phyloP scores from a whole-genome alignment of 768 basidiomycete genomes.

The Boletus patriciae region DNA sequence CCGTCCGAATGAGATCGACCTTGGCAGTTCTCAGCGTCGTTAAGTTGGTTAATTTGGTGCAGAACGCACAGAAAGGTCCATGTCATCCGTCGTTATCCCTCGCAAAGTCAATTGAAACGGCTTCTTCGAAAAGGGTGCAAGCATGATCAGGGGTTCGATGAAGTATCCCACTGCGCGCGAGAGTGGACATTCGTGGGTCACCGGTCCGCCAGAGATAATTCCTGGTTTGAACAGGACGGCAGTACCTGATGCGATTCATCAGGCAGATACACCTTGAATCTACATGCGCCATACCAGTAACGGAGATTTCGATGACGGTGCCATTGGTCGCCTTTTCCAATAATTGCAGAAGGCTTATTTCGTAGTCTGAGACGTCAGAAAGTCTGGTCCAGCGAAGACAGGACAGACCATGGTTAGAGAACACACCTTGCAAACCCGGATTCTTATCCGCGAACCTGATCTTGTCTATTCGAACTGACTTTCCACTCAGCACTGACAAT shows the following conservation, averaged over 20 bases:
- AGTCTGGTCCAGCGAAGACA: background rate
- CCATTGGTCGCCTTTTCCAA: constrained; percentile 94
- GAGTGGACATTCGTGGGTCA: constrained; percentile 85
- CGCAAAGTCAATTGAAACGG: constrained; percentile 76
- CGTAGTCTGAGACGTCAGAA: constrained; percentile 63
- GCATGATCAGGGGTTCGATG: constrained; percentile 83
- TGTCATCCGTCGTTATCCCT: constrained; percentile 91
- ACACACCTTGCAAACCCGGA: constrained; percentile 85
- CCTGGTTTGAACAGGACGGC: constrained; percentile 91
- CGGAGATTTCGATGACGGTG: constrained; percentile 91
- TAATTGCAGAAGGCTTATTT: constrained; percentile 84
- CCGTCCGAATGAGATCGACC: constrained; percentile 88
- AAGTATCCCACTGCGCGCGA: constrained; percentile 93
- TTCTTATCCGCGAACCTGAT: constrained; percentile 93
- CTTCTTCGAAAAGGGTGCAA: constrained; percentile 92
- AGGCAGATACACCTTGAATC: background rate
- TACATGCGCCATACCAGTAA: constrained; percentile 66
- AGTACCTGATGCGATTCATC: constrained; percentile 60
- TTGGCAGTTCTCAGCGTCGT: constrained; percentile 30
- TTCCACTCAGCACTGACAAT: constrained; percentile 87
- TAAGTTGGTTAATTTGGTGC: constrained; percentile 10
- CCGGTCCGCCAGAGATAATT: constrained; percentile 76
- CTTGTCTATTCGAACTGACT: constrained; percentile 77
- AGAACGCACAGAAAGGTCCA: constrained; percentile 79
- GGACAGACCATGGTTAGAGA: background rate